These are phyloP conservation scores for Aspergillus arachidicola DNA, from an alignment of 2,329 filamentous ascomycete species.

Conservation along the genomic window DNA sequence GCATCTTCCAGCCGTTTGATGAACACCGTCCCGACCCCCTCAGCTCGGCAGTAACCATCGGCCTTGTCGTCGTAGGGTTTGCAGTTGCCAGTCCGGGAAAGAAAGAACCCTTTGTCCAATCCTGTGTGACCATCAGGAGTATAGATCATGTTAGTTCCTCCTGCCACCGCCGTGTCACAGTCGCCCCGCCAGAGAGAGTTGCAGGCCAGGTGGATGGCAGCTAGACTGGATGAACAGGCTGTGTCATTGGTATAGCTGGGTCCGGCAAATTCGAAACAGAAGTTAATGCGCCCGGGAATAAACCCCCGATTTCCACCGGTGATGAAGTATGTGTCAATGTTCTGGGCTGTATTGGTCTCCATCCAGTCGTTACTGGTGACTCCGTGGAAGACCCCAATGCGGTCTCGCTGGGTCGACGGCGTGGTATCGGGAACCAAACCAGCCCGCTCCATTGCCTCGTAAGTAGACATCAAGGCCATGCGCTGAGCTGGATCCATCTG, in stretches of 20 bases:
- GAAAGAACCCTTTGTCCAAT: constrained; percentile 57
- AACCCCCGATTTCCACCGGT: constrained; percentile 64
- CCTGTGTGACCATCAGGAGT: constrained; percentile 78
- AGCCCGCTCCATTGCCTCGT: constrained; percentile 75
- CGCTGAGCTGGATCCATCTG: constrained; percentile 81
- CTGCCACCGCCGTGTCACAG: constrained; percentile 76
- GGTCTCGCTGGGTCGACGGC: constrained; percentile 62
- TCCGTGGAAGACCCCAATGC: constrained; percentile 72
- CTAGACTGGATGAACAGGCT: constrained; percentile 72
- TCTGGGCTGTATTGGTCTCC: constrained; percentile 71
- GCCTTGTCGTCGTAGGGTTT: constrained; percentile 53
- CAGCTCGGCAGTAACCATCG: constrained; percentile 58
- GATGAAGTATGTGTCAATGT: constrained; percentile 69
- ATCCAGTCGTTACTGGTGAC: constrained; percentile 68
- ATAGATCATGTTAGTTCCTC: constrained; percentile 71
- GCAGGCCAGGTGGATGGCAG: constrained; percentile 72
- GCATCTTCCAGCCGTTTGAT: constrained; percentile 56
- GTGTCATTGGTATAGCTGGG: constrained; percentile 73
- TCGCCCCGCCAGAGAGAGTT: constrained; percentile 72
- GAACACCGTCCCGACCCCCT: constrained; percentile 52
- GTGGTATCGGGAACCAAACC: constrained; percentile 73
- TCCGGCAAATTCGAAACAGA: constrained; percentile 74
- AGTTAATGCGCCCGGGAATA: constrained; percentile 67
- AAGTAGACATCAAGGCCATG: constrained; percentile 73
- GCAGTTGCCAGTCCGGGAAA: constrained; percentile 46